These are phyloP conservation scores for Aureobasidium zeae DNA, from an alignment of 2,329 filamentous ascomycete species.

Conservation along the genomic window DNA sequence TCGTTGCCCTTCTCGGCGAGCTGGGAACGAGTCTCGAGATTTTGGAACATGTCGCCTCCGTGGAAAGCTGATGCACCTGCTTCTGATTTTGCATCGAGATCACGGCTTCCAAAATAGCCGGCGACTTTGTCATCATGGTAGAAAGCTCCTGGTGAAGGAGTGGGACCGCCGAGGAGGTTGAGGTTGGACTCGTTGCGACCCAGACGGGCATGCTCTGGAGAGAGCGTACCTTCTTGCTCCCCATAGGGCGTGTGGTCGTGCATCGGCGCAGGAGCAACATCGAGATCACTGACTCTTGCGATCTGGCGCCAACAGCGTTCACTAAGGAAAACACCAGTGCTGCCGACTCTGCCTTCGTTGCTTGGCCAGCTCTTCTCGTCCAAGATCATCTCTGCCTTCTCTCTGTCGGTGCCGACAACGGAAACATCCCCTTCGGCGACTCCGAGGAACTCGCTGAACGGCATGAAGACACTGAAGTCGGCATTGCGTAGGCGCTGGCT, in stretches of 20 bases:
- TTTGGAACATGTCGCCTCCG: slow-evolving; percentile 95
- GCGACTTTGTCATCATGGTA: slow-evolving; percentile 67
- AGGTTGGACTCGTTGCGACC: slow-evolving; percentile 52
- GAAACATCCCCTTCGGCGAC: slow-evolving; percentile 75
- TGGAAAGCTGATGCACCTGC: slow-evolving; percentile 86
- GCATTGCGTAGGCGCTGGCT: slow-evolving; percentile 85
- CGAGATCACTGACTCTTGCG: slow-evolving; percentile 59
- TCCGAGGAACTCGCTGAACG: slow-evolving; percentile 90
- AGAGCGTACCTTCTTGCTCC: slow-evolving; percentile 49
- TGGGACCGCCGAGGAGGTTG: slow-evolving; percentile 41
- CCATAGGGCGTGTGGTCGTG: slow-evolving; percentile 48
- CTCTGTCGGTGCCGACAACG: slow-evolving; percentile 82
- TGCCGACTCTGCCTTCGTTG: slow-evolving; percentile 84
- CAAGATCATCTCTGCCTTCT: slow-evolving; percentile 84
- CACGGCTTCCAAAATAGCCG: slow-evolving; percentile 72
- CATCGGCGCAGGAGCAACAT: slow-evolving; percentile 47
- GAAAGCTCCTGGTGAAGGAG: slow-evolving; percentile 47
- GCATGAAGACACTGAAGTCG: slow-evolving; percentile 91
- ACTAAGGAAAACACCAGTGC: slow-evolving; percentile 89
- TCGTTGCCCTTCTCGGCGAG: slow-evolving; percentile 94
- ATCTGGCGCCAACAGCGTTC: slow-evolving; percentile 94
- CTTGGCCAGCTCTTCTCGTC: slow-evolving; percentile 86
- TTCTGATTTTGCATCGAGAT: slow-evolving; percentile 79
- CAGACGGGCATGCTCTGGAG: slow-evolving; percentile 40
- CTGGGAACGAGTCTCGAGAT: slow-evolving; percentile 84